Evolutionary conservation across 2,329 filamentous ascomycete species (phyloP).

Genomic region (Colletotrichum sp.): DNA sequence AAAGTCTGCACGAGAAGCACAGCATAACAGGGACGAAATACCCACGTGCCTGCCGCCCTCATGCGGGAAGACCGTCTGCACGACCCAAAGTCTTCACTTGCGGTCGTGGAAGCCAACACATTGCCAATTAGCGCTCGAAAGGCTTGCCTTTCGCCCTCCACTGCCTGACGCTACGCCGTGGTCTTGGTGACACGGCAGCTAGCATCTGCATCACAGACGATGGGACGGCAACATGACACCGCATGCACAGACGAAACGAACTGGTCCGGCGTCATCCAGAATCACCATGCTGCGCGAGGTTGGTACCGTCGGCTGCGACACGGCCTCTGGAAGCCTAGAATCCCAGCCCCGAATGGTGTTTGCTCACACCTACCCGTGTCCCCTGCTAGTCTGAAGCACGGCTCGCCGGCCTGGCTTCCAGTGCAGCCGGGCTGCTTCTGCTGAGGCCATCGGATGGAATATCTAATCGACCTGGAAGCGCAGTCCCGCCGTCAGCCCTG

Average conservation of each 20-base stretch:
- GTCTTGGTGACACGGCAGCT: slow-evolving; percentile 12
- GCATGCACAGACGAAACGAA: slow-evolving; percentile 1
- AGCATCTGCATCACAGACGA: background rate
- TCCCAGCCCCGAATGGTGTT: background rate
- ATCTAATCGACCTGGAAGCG: background rate
- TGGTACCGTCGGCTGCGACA: background rate
- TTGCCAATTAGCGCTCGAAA: background rate
- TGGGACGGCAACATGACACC: background rate
- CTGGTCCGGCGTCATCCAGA: background rate
- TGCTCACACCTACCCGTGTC: background rate
- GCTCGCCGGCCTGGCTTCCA: background rate
- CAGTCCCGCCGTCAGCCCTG: background rate
- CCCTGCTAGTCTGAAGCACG: background rate
- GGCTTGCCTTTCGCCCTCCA: background rate
- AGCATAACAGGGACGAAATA: background rate
- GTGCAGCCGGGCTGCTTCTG: background rate
- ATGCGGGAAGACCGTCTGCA: background rate
- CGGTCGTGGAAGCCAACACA: background rate
- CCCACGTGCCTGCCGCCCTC: slow-evolving; percentile 7
- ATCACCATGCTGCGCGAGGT: background rate
- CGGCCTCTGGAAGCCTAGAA: background rate
- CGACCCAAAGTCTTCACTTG: background rate
- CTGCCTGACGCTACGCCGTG: background rate
- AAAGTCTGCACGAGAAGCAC: background rate
- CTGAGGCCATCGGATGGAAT: background rate